Evolutionary conservation across 2,329 filamentous ascomycete genomes (phyloP).

Genomic region (Trichoderma sp.): DNA sequence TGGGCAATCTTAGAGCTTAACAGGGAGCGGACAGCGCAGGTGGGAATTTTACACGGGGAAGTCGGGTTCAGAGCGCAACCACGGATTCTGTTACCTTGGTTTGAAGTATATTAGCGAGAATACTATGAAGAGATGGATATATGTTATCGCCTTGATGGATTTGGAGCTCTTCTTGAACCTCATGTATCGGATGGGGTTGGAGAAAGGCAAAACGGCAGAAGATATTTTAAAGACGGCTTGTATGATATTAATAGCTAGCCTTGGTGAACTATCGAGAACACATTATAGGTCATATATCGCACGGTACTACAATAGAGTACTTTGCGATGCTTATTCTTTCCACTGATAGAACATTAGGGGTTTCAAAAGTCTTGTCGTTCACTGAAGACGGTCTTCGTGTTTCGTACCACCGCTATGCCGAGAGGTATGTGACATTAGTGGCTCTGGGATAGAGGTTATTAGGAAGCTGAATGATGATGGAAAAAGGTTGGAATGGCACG

Average conservation of each 20-base stretch:
- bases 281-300: neutral
- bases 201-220: neutral
- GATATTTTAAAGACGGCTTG: neutral
- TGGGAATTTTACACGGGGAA: neutral
- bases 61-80: neutral
- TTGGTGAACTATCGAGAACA: neutral
- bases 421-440: slow-evolving; percentile 65
- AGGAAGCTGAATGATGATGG: slow-evolving; percentile 61
- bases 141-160: neutral
- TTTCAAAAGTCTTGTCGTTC: neutral
- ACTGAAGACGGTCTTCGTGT: neutral
- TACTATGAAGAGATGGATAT: slow-evolving; percentile 16
- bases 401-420: slow-evolving; percentile 61
- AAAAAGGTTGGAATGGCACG: slow-evolving; percentile 77
- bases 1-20: neutral
- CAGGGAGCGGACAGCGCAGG: neutral
- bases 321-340: neutral
- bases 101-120: neutral
- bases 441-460: slow-evolving; percentile 63
- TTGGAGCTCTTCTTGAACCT: neutral
- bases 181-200: neutral
- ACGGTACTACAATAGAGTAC: neutral
- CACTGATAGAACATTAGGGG: neutral
- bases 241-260: neutral
- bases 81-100: neutral